Evolutionary conservation across 192 early-diverging fungal genomes (phyloP).

Genomic region (Entomortierella lignicola): DNA sequence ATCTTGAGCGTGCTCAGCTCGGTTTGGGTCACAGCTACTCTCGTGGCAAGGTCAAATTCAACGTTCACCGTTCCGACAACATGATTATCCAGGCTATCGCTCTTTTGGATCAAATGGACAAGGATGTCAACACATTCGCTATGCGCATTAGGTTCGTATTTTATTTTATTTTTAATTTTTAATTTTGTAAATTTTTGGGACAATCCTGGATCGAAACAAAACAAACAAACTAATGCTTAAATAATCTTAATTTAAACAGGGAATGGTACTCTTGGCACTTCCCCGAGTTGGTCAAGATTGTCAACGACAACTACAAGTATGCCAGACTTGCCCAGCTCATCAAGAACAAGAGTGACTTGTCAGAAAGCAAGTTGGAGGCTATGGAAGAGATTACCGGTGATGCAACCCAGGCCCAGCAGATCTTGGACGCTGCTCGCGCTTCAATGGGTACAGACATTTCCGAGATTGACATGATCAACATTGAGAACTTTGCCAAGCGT

Average conservation of each 20-base stretch:
- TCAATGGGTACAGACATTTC: slow-evolving; percentile 99
- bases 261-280: slow-evolving; percentile 99
- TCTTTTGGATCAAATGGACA: slow-evolving; percentile 97
- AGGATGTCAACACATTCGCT: slow-evolving; percentile 97
- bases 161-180: too few relatives aligned
- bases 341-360: slow-evolving; percentile 91
- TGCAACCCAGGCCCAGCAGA: slow-evolving; percentile 82
- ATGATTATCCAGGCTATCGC: slow-evolving; percentile 90
- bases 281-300: slow-evolving; percentile 97
- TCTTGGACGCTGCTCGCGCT: slow-evolving; percentile 91
- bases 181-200: too few relatives aligned
- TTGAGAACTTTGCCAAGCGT: slow-evolving; percentile 91
- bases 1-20: slow-evolving; percentile 93
- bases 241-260: slow-evolving; percentile 50
- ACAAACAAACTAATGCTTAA: slow-evolving; percentile 65
- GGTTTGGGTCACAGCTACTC: slow-evolving; percentile 99
- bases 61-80: slow-evolving; percentile 98
- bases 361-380: slow-evolving; percentile 78
- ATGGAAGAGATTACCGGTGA: slow-evolving; percentile 88
- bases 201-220: too few relatives aligned
- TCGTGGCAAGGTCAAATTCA: slow-evolving; percentile 99
- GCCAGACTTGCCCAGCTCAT: slow-evolving; percentile 90
- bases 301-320: slow-evolving; percentile 92
- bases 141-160: slow-evolving; percentile 86
- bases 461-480: slow-evolving; percentile 95